These are phyloP conservation scores for Meyerozyma athensensis DNA, from an alignment of 1,139 yeast genomes.

Conservation along the genomic window DNA sequence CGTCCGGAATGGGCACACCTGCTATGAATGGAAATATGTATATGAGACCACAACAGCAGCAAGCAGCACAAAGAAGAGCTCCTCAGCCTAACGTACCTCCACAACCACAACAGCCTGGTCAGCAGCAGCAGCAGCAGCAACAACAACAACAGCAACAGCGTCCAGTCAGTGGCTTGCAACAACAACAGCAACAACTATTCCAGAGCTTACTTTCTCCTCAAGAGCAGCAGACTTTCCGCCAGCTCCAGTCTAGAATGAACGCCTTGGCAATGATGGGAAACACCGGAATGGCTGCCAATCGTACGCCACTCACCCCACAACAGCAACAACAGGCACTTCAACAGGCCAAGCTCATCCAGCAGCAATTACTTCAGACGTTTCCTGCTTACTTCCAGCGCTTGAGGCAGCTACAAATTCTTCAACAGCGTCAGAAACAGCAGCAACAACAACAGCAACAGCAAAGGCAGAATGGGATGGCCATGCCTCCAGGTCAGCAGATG, in stretches of 20 bases:
- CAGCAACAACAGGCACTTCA: slow-evolving; percentile 45
- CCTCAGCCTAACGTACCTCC: slow-evolving; percentile 4
- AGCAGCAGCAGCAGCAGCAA: slow-evolving; percentile 8
- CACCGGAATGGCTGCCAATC: slow-evolving; percentile 42
- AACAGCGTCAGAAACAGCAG: slow-evolving; percentile 32
- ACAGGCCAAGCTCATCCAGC: slow-evolving; percentile 42
- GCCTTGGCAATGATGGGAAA: slow-evolving; percentile 44
- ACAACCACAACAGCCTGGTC: slow-evolving; percentile 11
- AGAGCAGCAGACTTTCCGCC: slow-evolving; percentile 42
- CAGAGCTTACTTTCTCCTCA: slow-evolving; percentile 39
- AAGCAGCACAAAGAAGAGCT: slow-evolving; percentile 7
- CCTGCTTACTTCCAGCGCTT: slow-evolving; percentile 43
- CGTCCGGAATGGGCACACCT: slow-evolving; percentile 18
- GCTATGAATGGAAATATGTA: slow-evolving; percentile 32
- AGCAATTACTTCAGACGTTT: slow-evolving; percentile 39
- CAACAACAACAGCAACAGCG: slow-evolving; percentile 8
- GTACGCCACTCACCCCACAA: slow-evolving; percentile 39
- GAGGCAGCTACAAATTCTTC: slow-evolving; percentile 37
- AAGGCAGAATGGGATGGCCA: slow-evolving; percentile 5
- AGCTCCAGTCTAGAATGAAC: slow-evolving; percentile 37
- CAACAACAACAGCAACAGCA: slow-evolving; percentile 15
- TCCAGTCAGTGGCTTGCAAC: slow-evolving; percentile 25
- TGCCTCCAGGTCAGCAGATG: slow-evolving; percentile 1
- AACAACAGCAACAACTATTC: slow-evolving; percentile 45
- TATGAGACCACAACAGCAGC: slow-evolving; percentile 15